Evolutionary conservation across 2,329 filamentous ascomycete species (phyloP).

Genomic region (Pestalotiopsis sp.): DNA sequence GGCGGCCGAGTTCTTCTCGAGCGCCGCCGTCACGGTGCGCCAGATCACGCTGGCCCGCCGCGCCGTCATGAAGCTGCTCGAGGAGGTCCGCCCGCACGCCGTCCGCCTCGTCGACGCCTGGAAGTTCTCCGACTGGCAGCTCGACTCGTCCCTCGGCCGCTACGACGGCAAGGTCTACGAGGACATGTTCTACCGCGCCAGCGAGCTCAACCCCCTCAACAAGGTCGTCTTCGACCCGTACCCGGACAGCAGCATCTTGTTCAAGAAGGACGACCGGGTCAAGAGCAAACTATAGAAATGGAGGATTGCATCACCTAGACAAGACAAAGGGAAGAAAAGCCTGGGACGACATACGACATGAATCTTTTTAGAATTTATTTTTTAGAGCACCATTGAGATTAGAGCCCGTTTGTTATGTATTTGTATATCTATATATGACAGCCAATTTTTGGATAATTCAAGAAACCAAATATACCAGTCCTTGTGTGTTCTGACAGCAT

Average conservation of each 20-base stretch:
- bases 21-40: constrained; percentile 67
- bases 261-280: constrained; percentile 59
- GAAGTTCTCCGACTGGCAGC: constrained; percentile 78
- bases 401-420: background rate
- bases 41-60: constrained; percentile 73
- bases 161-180: constrained; percentile 78
- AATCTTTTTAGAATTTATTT: background rate
- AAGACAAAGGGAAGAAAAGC: background rate
- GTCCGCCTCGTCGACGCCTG: constrained; percentile 73
- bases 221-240: constrained; percentile 73
- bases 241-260: constrained; percentile 61
- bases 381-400: background rate
- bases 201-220: constrained; percentile 74
- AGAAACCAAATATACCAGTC: background rate
- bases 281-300: constrained; percentile 50
- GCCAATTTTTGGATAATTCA: background rate
- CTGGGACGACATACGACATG: background rate
- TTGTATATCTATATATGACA: background rate
- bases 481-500: background rate
- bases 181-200: constrained; percentile 74
- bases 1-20: constrained; percentile 73
- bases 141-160: constrained; percentile 71
- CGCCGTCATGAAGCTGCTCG: constrained; percentile 68
- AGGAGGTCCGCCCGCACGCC: constrained; percentile 74
- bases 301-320: background rate